Evolutionary conservation across 2,329 filamentous ascomycete species (phyloP).

Genomic region (Aureobasidium musti): DNA sequence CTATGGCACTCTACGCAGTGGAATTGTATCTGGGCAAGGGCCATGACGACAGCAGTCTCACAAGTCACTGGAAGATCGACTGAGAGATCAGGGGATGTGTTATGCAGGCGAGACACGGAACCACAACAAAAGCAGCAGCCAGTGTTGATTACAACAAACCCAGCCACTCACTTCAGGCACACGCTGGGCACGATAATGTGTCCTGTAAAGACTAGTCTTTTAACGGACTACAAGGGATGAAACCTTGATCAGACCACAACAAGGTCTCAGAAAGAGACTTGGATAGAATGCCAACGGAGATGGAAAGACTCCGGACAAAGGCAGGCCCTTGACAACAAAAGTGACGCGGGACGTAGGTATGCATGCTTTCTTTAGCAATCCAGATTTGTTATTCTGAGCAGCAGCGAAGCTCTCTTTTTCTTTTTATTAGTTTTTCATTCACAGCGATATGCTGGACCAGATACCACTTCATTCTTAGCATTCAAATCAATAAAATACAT

Average conservation of each 20-base stretch:
- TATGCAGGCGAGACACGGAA: neutral
- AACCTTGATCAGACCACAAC: neutral
- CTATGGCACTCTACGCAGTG: conserved; percentile 85
- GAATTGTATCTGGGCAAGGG: conserved; percentile 86
- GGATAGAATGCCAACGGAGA: conserved; percentile 14
- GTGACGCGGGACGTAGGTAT: conserved; percentile 13
- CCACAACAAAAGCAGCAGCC: neutral
- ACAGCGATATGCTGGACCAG: neutral
- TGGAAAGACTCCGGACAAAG: neutral
- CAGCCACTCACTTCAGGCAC: neutral
- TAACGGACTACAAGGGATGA: neutral
- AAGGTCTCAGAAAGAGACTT: neutral
- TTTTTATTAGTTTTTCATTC: neutral
- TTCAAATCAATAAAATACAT: neutral
- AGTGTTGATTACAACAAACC: neutral
- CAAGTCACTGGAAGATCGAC: conserved; percentile 90
- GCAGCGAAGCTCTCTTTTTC: neutral
- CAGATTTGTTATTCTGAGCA: conserved; percentile 1
- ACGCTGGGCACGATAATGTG: neutral
- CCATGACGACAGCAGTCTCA: conserved; percentile 71
- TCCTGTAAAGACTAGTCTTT: neutral
- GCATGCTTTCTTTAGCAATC: conserved; percentile 5
- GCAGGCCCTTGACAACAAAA: conserved; percentile 6
- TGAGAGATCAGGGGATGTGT: conserved; percentile 49
- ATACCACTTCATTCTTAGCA: conserved; percentile 6